Evolutionary conservation across 768 basidiomycete species (phyloP), one percentile per base, ranked within the genome.

Genomic region (Cystofilobasidium ferigula): DNA sequence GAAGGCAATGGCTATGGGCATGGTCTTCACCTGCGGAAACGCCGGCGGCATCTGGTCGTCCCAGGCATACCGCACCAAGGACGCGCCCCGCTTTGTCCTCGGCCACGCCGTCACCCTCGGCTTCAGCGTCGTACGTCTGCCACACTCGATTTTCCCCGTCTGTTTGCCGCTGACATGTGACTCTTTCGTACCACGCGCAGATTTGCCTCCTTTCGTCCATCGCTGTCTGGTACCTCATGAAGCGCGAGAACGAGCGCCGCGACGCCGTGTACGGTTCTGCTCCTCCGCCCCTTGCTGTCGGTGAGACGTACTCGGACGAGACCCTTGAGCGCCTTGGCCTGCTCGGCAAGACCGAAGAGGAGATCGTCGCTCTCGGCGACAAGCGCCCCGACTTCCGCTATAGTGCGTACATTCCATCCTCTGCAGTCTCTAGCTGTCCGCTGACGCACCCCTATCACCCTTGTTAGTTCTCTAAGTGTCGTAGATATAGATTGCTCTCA

Each of bases 221-320:
- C 57, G 58, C 73, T 56, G 69, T 70, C 57, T 70, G 70, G 62
- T 62, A 74, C 64, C 72, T 72, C 26, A 62, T 74, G 26, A 64
- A 67, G 40, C 64, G 73, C 20, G 77, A 79, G 69, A 79, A 79
- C 73, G 71, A 68, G 13, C 72, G 76, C 2, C 71, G 77, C 32
- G 76, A 78, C 64, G 69, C 53, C 16, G 34, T 71, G 36, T 78
- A 75, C 70, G 78, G 77, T 7, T 69, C 71, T 20, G 43, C 61
- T 40, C 61, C 67, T 12, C 16, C 56, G 9, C 42, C 45, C 30
- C 61, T 45, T 26, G 9, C n/a, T 0, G 20, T 30, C 3, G 67
- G 57, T 28, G 67, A 68, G 45, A 32, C 20, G 16, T 35, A 68
- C 36, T 10, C 32, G n/a, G 40, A 56, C n/a, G 61, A 62, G n/a